Base-by-base conservation (phyloP, 1,139 yeast genomes). In the Nakaseomyces bracarensis region DNA sequence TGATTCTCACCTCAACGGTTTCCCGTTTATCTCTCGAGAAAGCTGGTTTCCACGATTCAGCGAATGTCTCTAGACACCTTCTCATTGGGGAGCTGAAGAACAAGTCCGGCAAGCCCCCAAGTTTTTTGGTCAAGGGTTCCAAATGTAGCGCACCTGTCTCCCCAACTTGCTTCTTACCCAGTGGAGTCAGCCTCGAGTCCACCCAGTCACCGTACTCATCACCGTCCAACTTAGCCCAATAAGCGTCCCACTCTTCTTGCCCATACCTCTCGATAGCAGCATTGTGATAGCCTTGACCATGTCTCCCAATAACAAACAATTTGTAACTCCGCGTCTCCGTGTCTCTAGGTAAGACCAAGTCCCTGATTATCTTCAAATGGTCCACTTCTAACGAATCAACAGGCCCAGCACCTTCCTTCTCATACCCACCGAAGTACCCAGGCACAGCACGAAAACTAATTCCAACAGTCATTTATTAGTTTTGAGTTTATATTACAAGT, bases 221-320 rank as follows among this genome's bases (percentile, higher is more conserved):
- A 9, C 63, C 63, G n/a, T 54, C 71, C 36, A 72, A 49, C 46
- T 66, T 67, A 18, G 82, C 67, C 81, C 82, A 81, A 48, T 77
- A 71, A 1, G 56, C 59, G 51, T 73, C 69, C 89, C 89, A 82
- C 18, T 61, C 73, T 11, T 68, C 61, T 29, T 68, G 60, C 11
- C 86, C 82, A 55, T 78, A 79, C 47, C 72, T 71, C 21, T 64
- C 65, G 38, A 74, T 73, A 1, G 80, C 84, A 18, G 71, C 64
- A 51, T 83, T 83, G 55, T 82, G 91, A 61, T 68, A 75, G 0
- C 93, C 93, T 60, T 82, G 83, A 6, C 93, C 93, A 54, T 83
- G 93, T 46, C 94, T 68, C 1, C 84, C 87, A 41, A 80, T 64
- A 42, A 77, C 70, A 4, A 82, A 49, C 34, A 82, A 56, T 56